These are phyloP conservation scores for Ceratocystis variospora DNA, from an alignment of 2,329 filamentous ascomycete genomes.

Conservation along the genomic window DNA sequence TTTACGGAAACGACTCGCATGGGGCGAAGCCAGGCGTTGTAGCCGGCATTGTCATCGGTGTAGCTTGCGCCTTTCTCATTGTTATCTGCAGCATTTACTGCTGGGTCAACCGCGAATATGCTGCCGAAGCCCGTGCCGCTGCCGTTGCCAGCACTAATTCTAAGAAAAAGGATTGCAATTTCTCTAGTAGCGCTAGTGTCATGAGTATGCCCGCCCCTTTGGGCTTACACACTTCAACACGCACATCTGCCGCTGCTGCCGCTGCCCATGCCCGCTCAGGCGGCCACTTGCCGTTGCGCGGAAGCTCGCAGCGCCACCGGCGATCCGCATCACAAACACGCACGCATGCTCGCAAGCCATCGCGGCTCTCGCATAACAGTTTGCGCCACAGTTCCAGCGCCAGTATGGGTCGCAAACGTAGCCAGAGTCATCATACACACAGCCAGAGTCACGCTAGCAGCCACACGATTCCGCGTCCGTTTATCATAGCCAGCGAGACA, in stretches of 20 bases:
- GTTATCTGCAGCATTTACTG: slow-evolving; percentile 19
- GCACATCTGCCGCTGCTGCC: background rate
- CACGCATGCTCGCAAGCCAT: background rate
- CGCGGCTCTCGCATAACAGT: slow-evolving; percentile 8
- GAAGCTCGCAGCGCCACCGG: slow-evolving; percentile 1
- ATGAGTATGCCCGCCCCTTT: slow-evolving; percentile 14
- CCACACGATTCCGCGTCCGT: background rate
- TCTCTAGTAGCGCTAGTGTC: background rate
- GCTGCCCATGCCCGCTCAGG: slow-evolving; percentile 11
- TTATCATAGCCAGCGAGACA: slow-evolving; percentile 1
- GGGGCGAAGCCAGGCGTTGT: slow-evolving; percentile 14
- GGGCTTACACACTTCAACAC: background rate
- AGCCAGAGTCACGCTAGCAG: background rate
- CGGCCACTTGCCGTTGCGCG: slow-evolving; percentile 2
- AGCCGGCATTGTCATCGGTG: slow-evolving; percentile 15
- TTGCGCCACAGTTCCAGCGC: background rate
- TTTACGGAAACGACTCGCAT: slow-evolving; percentile 16
- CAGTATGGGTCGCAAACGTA: background rate
- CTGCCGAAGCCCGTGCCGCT: slow-evolving; percentile 3
- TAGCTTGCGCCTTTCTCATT: slow-evolving; percentile 15
- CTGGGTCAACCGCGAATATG: slow-evolving; percentile 17
- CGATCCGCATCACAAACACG: background rate
- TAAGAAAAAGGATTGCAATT: background rate
- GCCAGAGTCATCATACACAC: background rate
- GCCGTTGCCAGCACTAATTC: background rate